These are phyloP conservation scores for Sutorius eximius DNA, from an alignment of 1,284 basidiomycete species.

Conservation along the genomic window DNA sequence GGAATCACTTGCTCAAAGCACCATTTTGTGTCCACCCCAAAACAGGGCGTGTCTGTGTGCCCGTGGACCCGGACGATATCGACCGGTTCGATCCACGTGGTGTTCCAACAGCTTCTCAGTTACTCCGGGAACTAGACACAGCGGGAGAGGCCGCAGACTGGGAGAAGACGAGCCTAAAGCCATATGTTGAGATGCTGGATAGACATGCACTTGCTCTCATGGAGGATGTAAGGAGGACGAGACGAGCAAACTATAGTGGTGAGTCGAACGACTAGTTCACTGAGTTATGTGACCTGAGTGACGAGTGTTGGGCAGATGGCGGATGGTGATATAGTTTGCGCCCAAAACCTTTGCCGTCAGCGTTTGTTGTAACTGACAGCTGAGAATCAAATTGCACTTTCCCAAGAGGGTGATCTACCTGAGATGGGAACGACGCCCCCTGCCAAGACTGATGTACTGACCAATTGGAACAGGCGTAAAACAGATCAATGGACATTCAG, in stretches of 20 bases:
- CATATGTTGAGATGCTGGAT: conserved; percentile 91
- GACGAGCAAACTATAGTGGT: conserved; percentile 39
- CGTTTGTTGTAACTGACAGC: not conserved
- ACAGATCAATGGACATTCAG: not conserved
- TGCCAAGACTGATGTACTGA: conserved; percentile 4
- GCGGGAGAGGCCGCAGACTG: conserved; percentile 54
- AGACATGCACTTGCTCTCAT: conserved; percentile 63
- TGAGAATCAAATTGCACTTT: not conserved
- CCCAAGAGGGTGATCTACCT: conserved; percentile 8
- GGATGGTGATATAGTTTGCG: conserved; percentile 25
- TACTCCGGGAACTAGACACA: conserved; percentile 77
- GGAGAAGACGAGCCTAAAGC: conserved; percentile 77
- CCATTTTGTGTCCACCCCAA: conserved; percentile 98
- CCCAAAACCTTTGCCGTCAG: not conserved
- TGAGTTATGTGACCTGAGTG: conserved; percentile 1
- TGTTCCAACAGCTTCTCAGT: conserved; percentile 85
- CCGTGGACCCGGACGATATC: conserved; percentile 78
- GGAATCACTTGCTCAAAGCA: conserved; percentile 97
- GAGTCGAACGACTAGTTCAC: not conserved
- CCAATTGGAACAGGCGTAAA: conserved; percentile 17
- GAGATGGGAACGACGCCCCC: conserved; percentile 1
- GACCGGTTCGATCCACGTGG: conserved; percentile 82
- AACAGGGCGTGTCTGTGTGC: conserved; percentile 94
- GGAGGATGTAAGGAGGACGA: conserved; percentile 56
- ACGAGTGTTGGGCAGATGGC: conserved; percentile 12